Percentiles rank a stretch among this genome's conserved stretches.
Conservation (phyloP, 148 eudicot genomes). For the Agrostemma githago region DNA sequence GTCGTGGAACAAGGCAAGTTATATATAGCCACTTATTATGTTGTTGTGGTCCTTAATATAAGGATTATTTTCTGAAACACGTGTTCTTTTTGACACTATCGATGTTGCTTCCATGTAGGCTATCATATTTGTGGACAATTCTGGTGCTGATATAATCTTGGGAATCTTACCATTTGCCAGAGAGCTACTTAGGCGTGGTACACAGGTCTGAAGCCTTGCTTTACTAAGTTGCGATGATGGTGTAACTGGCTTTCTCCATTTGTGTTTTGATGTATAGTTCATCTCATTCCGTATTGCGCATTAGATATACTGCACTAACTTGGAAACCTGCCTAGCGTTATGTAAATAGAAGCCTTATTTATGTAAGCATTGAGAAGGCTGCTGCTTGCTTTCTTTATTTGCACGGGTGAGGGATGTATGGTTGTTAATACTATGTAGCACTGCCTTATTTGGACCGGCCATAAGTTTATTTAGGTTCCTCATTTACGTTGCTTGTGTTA, state of each 20-base stretch:
- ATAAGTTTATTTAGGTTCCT: neutral
- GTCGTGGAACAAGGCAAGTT: conserved; percentile 79
- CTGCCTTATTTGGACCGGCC: neutral
- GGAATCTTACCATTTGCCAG: conserved; percentile 97
- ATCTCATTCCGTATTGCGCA: neutral
- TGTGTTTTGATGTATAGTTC: neutral
- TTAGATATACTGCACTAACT: neutral
- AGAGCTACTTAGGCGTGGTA: conserved; percentile 83
- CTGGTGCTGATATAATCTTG: conserved; percentile 93
- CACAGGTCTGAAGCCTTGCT: conserved; percentile 50
- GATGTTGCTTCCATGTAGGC: conserved; percentile 45
- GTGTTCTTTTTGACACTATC: conserved; percentile 23
- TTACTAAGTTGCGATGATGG: neutral
- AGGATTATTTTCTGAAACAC: neutral
- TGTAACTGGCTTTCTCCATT: neutral
- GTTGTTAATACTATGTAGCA: neutral
- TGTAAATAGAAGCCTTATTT: neutral
- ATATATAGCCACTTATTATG: neutral
- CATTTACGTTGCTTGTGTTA: conserved; percentile 1
- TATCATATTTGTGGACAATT: conserved; percentile 92
- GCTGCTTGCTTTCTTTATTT: neutral
- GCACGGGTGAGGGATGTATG: neutral
- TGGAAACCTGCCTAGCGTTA: neutral
- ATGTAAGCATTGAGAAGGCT: neutral
- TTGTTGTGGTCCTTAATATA: neutral